A percentile compares a stretch with the other conserved stretches of the same genome.
Conservation (phyloP, 495 filamentous ascomycete genomes). For the Penicillium nucicola region DNA sequence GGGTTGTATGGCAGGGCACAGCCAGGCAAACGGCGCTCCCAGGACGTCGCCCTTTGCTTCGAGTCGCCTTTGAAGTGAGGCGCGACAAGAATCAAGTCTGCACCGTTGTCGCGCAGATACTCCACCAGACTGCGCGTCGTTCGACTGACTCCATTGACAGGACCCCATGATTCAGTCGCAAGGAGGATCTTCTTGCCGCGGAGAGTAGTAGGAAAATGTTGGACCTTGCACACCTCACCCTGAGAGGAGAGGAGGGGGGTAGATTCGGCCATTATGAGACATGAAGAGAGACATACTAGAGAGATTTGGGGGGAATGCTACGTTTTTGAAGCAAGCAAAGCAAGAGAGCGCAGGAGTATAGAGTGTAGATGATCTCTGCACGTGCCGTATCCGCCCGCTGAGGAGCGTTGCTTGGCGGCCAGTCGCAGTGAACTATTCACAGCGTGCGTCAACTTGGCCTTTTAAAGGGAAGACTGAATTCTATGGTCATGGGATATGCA, state of each 20-base stretch:
- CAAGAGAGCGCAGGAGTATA: no score
- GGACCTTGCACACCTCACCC: background rate
- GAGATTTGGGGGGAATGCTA: background rate
- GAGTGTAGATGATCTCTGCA: background rate
- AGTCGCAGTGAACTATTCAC: slow-evolving; percentile 9
- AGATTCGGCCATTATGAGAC: slow-evolving; percentile 14
- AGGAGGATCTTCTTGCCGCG: slow-evolving; percentile 54
- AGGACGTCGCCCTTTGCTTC: slow-evolving; percentile 8
- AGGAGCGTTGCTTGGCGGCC: slow-evolving; percentile 14
- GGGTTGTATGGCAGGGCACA: slow-evolving; percentile 65
- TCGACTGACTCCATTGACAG: slow-evolving; percentile 62
- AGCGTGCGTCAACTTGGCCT: slow-evolving; percentile 11
- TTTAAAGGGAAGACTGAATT: slow-evolving; percentile 1
- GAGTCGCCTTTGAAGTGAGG: slow-evolving; percentile 39
- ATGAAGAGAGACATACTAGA: background rate
- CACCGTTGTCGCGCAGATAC: slow-evolving; percentile 55
- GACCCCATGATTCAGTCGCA: slow-evolving; percentile 63
- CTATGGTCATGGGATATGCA: background rate
- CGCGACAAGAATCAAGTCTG: slow-evolving; percentile 55
- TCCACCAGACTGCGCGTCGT: slow-evolving; percentile 60
- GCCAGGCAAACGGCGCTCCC: slow-evolving; percentile 52
- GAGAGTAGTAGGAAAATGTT: slow-evolving; percentile 43
- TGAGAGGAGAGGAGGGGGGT: slow-evolving; percentile 11
- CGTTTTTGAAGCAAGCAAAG: no score
- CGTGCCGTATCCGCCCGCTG: slow-evolving; percentile 14